Evolutionary conservation across 805 yeast genomes (phyloP).

Genomic region (Isabelozyma heimii): DNA sequence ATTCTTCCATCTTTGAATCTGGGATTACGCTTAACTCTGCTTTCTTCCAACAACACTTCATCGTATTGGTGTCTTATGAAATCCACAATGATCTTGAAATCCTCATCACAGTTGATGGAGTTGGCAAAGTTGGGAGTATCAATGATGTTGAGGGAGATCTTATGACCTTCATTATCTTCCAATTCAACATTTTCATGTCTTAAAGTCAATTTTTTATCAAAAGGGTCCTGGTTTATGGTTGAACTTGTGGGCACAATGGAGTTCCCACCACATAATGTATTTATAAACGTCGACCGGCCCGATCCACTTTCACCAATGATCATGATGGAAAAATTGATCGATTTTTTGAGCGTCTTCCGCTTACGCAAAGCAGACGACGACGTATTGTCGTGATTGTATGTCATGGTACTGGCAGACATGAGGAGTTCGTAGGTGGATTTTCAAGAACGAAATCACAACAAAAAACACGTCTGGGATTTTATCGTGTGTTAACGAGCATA

Average conservation of each 20-base stretch:
- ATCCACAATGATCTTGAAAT: slow-evolving; percentile 70
- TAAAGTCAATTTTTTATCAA: slow-evolving; percentile 48
- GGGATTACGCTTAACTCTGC: slow-evolving; percentile 80
- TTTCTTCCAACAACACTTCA: slow-evolving; percentile 76
- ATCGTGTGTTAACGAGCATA: neutral
- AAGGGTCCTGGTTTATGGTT: slow-evolving; percentile 58
- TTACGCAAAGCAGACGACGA: slow-evolving; percentile 49
- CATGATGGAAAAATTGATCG: slow-evolving; percentile 82
- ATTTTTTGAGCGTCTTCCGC: slow-evolving; percentile 77
- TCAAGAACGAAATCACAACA: neutral
- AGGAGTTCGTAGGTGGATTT: neutral
- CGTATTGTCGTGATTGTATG: slow-evolving; percentile 14
- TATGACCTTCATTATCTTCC: slow-evolving; percentile 83
- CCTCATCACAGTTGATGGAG: slow-evolving; percentile 63
- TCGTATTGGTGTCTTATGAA: slow-evolving; percentile 80
- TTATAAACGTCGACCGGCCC: slow-evolving; percentile 90
- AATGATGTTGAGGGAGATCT: slow-evolving; percentile 69
- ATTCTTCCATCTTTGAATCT: slow-evolving; percentile 82
- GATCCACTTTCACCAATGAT: slow-evolving; percentile 84
- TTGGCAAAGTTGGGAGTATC: slow-evolving; percentile 87
- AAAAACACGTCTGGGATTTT: neutral
- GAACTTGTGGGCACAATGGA: slow-evolving; percentile 69
- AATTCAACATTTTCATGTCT: slow-evolving; percentile 81
- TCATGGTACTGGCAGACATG: neutral
- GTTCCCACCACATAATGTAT: slow-evolving; percentile 85